Base-by-base conservation (phyloP, 768 basidiomycete species). In the Postia placenta region DNA sequence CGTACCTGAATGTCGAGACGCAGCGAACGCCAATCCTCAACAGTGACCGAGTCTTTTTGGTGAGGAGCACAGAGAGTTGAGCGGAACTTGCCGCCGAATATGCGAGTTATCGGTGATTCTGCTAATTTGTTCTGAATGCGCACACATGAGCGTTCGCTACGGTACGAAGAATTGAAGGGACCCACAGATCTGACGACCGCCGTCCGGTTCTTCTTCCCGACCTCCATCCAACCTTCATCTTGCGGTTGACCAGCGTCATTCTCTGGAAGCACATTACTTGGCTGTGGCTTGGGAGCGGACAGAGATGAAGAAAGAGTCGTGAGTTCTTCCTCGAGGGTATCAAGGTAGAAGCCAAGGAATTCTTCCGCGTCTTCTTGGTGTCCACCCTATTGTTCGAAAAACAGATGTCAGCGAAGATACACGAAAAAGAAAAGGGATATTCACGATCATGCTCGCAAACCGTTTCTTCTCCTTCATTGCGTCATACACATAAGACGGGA, bases 361-460 rank as follows among this genome's bases (percentile, higher is more conserved):
- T 99, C 95, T 66, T 99, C 94, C 9, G 94, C 95, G 50, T 99
- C 95, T 64, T 99, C 95, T 69, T 99, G 95, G 50, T 92, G 89
- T 0, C 93, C 93, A 30, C 89, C 82, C 80, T 92, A 55, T 4
- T 25, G 25, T 33, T n/a, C n/a, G n/a, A n/a, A n/a, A n/a, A n/a
- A n/a, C n/a, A n/a, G n/a, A n/a, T n/a, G n/a, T n/a, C n/a, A n/a
- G n/a, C n/a, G n/a, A 42, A 25, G 2, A 50, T n/a, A 42, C 33
- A 22, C 7, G 40, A 35, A 11, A 12, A 30, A 24, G 14, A 23
- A 51, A 23, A 53, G 51, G 36, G 19, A 1, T 2, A 76, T 83
- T 58, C 55, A 91, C 89, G 67, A 87, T 71, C 93, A 97, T 97
- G 40, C 77, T 80, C 60, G 94, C 93, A 60, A 97, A 97, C 54